Evolutionary conservation across 148 eudicot species (phyloP).

Genomic region (Selenicereus undatus): DNA sequence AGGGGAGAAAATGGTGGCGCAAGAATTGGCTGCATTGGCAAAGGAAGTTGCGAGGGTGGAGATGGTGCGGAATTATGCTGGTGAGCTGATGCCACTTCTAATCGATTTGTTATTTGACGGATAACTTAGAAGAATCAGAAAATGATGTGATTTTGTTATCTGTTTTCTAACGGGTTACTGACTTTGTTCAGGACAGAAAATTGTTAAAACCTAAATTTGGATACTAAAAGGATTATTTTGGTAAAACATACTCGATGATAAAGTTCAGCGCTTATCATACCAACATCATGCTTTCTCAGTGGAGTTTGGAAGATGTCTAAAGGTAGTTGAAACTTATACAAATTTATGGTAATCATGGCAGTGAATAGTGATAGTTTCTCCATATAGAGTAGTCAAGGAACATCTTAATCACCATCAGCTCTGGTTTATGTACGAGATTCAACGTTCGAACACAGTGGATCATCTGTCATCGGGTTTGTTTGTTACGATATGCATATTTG

Average conservation of each 20-base stretch:
- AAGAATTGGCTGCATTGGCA: conserved; percentile 80
- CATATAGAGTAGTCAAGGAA: not conserved
- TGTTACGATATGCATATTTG: not conserved
- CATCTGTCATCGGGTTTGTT: not conserved
- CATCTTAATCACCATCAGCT: not conserved
- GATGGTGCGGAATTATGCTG: conserved; percentile 75
- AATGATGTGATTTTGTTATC: not conserved
- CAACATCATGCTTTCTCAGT: not conserved
- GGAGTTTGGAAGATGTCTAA: not conserved
- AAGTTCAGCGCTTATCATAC: not conserved
- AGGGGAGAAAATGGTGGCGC: conserved; percentile 45
- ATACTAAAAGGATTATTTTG: not conserved
- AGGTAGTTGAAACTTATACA: not conserved
- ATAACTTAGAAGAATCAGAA: not conserved
- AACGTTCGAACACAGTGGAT: not conserved
- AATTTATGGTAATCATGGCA: not conserved
- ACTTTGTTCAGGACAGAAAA: too few relatives aligned
- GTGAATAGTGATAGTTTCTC: not conserved
- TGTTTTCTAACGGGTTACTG: not conserved
- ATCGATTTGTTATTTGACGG: not conserved
- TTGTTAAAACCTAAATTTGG: not conserved
- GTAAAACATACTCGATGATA: not conserved
- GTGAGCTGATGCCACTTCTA: conserved; percentile 33
- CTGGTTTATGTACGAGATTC: not conserved
- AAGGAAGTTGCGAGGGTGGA: conserved; percentile 95